Conservation (phyloP, 2,329 filamentous ascomycete genomes). For the Ophiostoma angusticollis region DNA sequence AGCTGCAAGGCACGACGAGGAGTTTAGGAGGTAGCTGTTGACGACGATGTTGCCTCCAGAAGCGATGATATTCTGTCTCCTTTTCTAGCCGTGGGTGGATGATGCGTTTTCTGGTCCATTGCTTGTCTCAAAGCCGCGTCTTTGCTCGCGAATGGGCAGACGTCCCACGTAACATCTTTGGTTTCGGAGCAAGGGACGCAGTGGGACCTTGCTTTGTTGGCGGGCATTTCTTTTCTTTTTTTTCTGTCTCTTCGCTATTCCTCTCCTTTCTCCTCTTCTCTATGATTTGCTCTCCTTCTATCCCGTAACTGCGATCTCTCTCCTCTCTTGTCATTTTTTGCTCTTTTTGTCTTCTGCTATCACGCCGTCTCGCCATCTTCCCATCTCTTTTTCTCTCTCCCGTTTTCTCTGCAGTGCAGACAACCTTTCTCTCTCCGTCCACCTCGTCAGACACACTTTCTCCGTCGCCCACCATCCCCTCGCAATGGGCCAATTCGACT, state of each 20-base stretch:
- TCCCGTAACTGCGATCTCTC: too few relatives aligned
- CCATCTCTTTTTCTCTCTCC: not conserved
- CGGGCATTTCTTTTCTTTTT: conserved; percentile 4
- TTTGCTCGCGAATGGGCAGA: not conserved
- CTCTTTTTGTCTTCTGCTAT: not conserved
- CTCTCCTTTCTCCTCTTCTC: not conserved
- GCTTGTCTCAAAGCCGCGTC: conserved; percentile 1
- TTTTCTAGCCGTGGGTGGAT: too few relatives aligned
- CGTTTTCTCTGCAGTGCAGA: conserved; percentile 9
- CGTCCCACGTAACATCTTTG: conserved; percentile 7
- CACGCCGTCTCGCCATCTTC: too few relatives aligned
- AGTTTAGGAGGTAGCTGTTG: too few relatives aligned
- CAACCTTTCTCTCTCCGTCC: not conserved
- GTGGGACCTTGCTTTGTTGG: not conserved
- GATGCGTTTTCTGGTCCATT: too few relatives aligned
- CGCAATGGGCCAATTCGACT: conserved; percentile 39
- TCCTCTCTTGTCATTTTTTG: not conserved
- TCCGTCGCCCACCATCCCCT: conserved; percentile 7
- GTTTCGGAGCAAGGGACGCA: conserved; percentile 5
- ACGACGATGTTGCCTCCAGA: too few relatives aligned
- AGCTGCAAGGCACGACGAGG: too few relatives aligned
- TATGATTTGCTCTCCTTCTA: not conserved
- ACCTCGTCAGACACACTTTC: not conserved
- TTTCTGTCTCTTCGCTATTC: not conserved
- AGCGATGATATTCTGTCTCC: too few relatives aligned